These are phyloP conservation scores for Cryptococcus wingfieldii DNA, from an alignment of 1,284 basidiomycete species.

Conservation along the genomic window DNA sequence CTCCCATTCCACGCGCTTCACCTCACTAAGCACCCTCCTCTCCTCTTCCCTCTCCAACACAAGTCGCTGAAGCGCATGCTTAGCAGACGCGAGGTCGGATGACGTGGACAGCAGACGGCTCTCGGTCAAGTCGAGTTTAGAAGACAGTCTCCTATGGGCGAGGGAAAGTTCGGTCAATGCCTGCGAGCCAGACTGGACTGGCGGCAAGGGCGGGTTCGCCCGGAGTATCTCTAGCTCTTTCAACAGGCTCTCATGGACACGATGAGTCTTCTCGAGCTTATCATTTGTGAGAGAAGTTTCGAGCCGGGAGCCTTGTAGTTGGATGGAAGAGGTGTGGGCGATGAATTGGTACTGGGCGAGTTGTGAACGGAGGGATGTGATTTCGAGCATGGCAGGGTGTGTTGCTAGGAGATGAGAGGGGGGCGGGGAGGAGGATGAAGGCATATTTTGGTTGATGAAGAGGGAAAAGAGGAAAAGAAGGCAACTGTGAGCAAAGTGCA, in stretches of 20 bases:
- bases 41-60: slow-evolving; percentile 57
- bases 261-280: slow-evolving; percentile 39
- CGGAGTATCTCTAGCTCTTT: slow-evolving; percentile 38
- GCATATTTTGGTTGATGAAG: neutral
- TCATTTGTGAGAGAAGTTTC: slow-evolving; percentile 42
- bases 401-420: slow-evolving; percentile 18
- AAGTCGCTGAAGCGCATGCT: slow-evolving; percentile 57
- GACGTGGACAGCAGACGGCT: slow-evolving; percentile 25
- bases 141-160: slow-evolving; percentile 46
- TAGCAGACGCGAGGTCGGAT: slow-evolving; percentile 50
- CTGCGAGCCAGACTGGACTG: slow-evolving; percentile 27
- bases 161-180: slow-evolving; percentile 46
- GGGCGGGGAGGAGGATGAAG: neutral
- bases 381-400: slow-evolving; percentile 64
- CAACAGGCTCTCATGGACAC: slow-evolving; percentile 32
- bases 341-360: slow-evolving; percentile 58
- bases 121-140: slow-evolving; percentile 46
- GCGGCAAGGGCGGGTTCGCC: slow-evolving; percentile 29
- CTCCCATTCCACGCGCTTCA: slow-evolving; percentile 55
- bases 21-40: slow-evolving; percentile 30
- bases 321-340: slow-evolving; percentile 44
- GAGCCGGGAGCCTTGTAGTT: slow-evolving; percentile 45
- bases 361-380: slow-evolving; percentile 60
- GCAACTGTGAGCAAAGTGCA: neutral
- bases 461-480: neutral